A percentile compares a stretch with the other conserved stretches of the same genome.
Evolutionary conservation across 768 basidiomycete genomes (phyloP).

Genomic region (Agrocybe praecox): DNA sequence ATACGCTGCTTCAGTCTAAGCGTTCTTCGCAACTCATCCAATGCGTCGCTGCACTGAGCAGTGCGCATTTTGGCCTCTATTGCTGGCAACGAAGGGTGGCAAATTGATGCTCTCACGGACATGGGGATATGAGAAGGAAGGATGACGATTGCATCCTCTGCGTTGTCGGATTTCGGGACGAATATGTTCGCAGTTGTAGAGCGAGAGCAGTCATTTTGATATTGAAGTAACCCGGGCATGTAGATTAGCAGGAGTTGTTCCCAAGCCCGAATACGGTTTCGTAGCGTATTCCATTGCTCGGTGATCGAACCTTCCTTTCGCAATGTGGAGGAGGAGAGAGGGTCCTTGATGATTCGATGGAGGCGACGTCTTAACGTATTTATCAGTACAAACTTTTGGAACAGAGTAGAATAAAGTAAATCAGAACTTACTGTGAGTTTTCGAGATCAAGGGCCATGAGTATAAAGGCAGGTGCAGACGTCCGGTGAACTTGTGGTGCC

Average conservation of each 20-base stretch:
- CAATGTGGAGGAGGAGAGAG: too few relatives aligned
- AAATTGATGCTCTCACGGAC: background rate
- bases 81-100: too few relatives aligned
- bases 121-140: slow-evolving; percentile 6
- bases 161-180: background rate
- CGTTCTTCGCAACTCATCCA: slow-evolving; percentile 1
- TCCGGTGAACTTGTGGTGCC: background rate
- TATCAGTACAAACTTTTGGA: background rate
- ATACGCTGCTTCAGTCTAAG: slow-evolving; percentile 11
- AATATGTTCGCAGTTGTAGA: too few relatives aligned
- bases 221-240: slow-evolving; percentile 14
- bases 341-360: too few relatives aligned
- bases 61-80: background rate
- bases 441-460: slow-evolving; percentile 3
- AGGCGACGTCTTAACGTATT: background rate
- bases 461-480: too few relatives aligned
- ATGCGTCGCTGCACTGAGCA: slow-evolving; percentile 10
- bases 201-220: background rate
- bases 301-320: slow-evolving; percentile 2
- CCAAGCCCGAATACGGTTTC: too few relatives aligned
- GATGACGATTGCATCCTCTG: slow-evolving; percentile 6
- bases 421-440: slow-evolving; percentile 4
- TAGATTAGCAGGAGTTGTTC: slow-evolving; percentile 4
- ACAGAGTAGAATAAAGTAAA: too few relatives aligned
- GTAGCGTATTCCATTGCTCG: too few relatives aligned